A percentile compares a stretch with the other conserved stretches of the same genome.
phyloP scores from a whole-genome alignment of 2,329 filamentous ascomycete genomes.

The Emydomyces testavorans region DNA sequence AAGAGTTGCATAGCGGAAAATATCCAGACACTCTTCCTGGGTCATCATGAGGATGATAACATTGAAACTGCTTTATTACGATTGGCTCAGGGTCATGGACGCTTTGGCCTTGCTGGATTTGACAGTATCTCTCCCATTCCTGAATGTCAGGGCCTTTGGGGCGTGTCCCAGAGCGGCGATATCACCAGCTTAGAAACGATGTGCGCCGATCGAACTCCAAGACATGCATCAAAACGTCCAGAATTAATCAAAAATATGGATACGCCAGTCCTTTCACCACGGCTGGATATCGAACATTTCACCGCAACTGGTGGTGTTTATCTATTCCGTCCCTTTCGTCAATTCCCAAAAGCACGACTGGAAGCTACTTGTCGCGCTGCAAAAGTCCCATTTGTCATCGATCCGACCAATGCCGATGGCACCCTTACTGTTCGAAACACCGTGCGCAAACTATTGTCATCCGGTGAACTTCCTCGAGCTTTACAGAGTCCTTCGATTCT shows the following conservation, averaged over 20 bases:
- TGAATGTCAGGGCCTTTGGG: constrained; percentile 65
- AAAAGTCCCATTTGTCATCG: constrained; percentile 65
- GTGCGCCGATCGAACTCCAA: background rate
- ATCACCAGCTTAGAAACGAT: constrained; percentile 4
- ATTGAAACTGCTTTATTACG: constrained; percentile 82
- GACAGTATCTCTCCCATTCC: constrained; percentile 57
- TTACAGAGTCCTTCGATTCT: constrained; percentile 56
- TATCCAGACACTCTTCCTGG: constrained; percentile 57
- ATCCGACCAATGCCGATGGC: constrained; percentile 66
- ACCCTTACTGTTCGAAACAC: constrained; percentile 73
- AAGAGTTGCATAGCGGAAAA: constrained; percentile 42
- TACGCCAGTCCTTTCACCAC: background rate
- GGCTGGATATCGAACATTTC: background rate
- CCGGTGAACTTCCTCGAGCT: constrained; percentile 54
- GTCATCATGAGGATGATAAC: constrained; percentile 83
- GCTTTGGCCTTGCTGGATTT: constrained; percentile 64
- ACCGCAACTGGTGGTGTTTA: constrained; percentile 29
- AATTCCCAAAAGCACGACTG: constrained; percentile 57
- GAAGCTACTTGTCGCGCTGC: constrained; percentile 54
- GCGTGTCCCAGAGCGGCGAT: constrained; percentile 54
- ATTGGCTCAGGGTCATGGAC: constrained; percentile 53
- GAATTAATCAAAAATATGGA: background rate
- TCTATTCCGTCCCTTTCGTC: constrained; percentile 30
- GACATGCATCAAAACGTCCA: background rate
- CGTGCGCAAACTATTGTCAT: constrained; percentile 53